Evolutionary conservation across 768 basidiomycete genomes (phyloP), one percentile per base, ranked within the genome.

Genomic region (Brasilioporus rufonigricans): DNA sequence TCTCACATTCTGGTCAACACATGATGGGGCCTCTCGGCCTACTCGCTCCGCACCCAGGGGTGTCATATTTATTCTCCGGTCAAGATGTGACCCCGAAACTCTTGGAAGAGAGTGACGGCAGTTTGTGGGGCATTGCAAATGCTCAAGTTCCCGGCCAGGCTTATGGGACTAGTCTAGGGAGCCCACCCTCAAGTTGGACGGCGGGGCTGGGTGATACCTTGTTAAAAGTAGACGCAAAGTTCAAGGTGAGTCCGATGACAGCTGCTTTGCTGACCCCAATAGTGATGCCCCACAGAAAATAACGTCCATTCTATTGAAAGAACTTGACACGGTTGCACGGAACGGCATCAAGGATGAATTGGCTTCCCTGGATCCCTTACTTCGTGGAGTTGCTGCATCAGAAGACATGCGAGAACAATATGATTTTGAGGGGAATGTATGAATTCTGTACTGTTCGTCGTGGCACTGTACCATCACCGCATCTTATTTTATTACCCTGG

Each of bases 311-410:
- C 73, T 96, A 11, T 72, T 93, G 53, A 93, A 93, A 69, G 93
- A 95, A 60, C 80, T 96, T 23, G 93, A 95, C 71, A 77, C 80
- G 38, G 83, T 91, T 44, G 91, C 92, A 45, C 79, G 91, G 55
- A 85, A 84, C 46, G 82, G 83, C 14, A 93, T 94, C 68, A 86
- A 81, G 69, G 88, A 91, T 53, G 91, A 94, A 70, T 74, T 94
- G 35, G 84, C 87, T 18, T 88, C 89, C 24, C 77, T 93, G 43
- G 89, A 91, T 70, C 91, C 91, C 26, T 66, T 91, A 32, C 74
- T 93, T 50, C 76, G 86, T 40, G 89, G 87, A 60, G 76, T 83
- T 43, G 70, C 70, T 2, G 65, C 60, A 19, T 60, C 71, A 16
- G 76, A 75, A 44, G 73, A 73, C 40, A 57, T 56, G 31, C 65